A percentile compares a stretch with the other conserved stretches of the same genome.
phyloP scores from a whole-genome alignment of 2,329 filamentous ascomycete species.

The Hansfordia pulvinata region DNA sequence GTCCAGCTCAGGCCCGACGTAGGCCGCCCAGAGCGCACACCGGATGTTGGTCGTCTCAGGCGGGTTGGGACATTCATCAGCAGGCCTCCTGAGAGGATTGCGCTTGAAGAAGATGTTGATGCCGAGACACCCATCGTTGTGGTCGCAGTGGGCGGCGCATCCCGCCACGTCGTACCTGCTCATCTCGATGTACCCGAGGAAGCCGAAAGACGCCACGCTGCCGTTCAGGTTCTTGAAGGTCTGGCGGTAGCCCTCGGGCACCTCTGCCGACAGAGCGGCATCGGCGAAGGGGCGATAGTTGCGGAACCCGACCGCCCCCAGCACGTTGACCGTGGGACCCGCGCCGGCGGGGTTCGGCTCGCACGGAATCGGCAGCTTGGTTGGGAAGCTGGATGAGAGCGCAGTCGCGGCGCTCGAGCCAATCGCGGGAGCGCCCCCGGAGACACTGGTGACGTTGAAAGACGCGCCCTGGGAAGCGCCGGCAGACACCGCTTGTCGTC shows the following conservation, averaged over 20 bases:
- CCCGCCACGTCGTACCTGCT: conserved; percentile 7
- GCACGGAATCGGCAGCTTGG: too few species aligned
- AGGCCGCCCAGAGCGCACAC: conserved; percentile 22
- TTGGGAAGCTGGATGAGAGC: too few species aligned
- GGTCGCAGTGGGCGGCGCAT: conserved; percentile 8
- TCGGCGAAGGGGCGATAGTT: conserved; percentile 1
- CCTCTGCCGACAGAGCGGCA: conserved; percentile 4
- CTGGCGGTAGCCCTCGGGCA: conserved; percentile 11
- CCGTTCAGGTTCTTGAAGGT: conserved; percentile 13
- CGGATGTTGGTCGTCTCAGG: conserved; percentile 22
- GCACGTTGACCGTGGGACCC: conserved; percentile 2
- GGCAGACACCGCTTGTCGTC: too few species aligned
- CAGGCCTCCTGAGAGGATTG: conserved; percentile 10
- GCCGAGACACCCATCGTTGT: conserved; percentile 6
- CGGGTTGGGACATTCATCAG: conserved; percentile 19
- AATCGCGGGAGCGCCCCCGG: too few species aligned
- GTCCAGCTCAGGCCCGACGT: conserved; percentile 12
- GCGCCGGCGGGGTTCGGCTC: conserved; percentile 16
- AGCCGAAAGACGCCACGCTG: conserved; percentile 8
- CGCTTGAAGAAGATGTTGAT: conserved; percentile 12
- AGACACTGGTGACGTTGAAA: too few species aligned
- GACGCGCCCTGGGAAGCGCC: too few species aligned
- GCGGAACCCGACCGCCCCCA: conserved; percentile 3
- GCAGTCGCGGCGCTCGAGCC: too few species aligned
- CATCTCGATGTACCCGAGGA: conserved; percentile 11